phyloP scores from a whole-genome alignment of 2,329 filamentous ascomycete species.

The Ceratocystis harringtonii region DNA sequence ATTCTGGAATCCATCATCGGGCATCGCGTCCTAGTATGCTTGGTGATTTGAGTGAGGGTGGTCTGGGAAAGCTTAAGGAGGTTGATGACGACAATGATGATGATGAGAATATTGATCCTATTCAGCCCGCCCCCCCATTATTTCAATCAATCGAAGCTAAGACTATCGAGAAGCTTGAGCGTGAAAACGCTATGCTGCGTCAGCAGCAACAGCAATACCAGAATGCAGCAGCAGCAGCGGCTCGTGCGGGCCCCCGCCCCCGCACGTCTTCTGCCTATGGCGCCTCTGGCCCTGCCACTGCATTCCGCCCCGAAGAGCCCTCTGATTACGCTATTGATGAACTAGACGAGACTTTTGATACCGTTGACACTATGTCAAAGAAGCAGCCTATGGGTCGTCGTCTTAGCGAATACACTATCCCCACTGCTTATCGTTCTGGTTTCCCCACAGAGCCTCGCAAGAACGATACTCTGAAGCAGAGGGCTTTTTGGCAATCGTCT shows the following conservation, averaged over 20 bases:
- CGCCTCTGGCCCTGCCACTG: constrained; percentile 37
- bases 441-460: constrained; percentile 46
- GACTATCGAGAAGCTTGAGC: constrained; percentile 46
- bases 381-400: constrained; percentile 35
- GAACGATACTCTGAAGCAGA: constrained; percentile 47
- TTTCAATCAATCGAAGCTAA: constrained; percentile 44
- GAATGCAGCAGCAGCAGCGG: constrained; percentile 24
- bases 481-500: constrained; percentile 53
- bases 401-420: constrained; percentile 41
- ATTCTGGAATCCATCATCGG: constrained; percentile 61
- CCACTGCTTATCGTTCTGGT: constrained; percentile 32
- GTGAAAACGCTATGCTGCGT: constrained; percentile 48
- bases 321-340: constrained; percentile 61
- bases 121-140: constrained; percentile 26
- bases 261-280: constrained; percentile 35
- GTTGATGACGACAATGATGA: constrained; percentile 55
- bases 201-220: constrained; percentile 40
- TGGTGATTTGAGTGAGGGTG: constrained; percentile 54
- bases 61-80: constrained; percentile 54
- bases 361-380: constrained; percentile 30
- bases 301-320: constrained; percentile 33
- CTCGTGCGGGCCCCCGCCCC: constrained; percentile 21
- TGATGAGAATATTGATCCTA: constrained; percentile 44
- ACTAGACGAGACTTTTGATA: constrained; percentile 46
- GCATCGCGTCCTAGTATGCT: constrained; percentile 66